These are phyloP conservation scores for Centella asiatica DNA, from an alignment of 129 eudicot species.

Conservation along the genomic window DNA sequence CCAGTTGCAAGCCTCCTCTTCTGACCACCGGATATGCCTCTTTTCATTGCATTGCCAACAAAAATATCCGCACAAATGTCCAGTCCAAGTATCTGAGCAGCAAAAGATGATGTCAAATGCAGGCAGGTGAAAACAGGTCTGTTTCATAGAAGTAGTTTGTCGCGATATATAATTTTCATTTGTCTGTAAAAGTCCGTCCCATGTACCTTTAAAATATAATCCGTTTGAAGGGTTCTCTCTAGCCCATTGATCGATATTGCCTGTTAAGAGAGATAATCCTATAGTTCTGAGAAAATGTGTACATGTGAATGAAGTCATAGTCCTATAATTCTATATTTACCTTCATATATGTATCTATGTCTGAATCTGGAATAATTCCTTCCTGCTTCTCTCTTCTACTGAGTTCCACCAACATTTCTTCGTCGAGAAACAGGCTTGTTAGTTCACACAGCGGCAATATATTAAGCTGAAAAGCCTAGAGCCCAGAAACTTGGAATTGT, in stretches of 20 bases:
- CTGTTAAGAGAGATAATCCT: neutral
- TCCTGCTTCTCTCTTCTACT: slow-evolving; percentile 41
- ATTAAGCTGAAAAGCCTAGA: neutral
- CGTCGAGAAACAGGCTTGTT: neutral
- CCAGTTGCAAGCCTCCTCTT: slow-evolving; percentile 18
- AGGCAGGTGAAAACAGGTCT: neutral
- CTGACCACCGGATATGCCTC: slow-evolving; percentile 19
- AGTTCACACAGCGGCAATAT: neutral
- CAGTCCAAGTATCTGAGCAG: slow-evolving; percentile 55
- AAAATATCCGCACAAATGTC: slow-evolving; percentile 31
- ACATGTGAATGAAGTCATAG: neutral
- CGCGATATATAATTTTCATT: neutral
- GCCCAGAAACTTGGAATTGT: neutral
- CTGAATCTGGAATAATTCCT: slow-evolving; percentile 47
- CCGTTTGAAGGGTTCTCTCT: slow-evolving; percentile 47
- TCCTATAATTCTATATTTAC: slow-evolving; percentile 12
- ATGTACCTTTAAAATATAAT: slow-evolving; percentile 39
- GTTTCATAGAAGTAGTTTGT: too few relatives aligned
- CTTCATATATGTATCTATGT: slow-evolving; percentile 50
- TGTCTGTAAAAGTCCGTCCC: neutral
- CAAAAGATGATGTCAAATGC: neutral
- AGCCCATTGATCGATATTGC: slow-evolving; percentile 44
- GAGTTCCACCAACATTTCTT: slow-evolving; percentile 30
- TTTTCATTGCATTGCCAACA: slow-evolving; percentile 11
- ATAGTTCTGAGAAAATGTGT: neutral